These are phyloP conservation scores for Saccharomycopsis javanensis DNA, from an alignment of 805 yeast genomes.

Conservation along the genomic window DNA sequence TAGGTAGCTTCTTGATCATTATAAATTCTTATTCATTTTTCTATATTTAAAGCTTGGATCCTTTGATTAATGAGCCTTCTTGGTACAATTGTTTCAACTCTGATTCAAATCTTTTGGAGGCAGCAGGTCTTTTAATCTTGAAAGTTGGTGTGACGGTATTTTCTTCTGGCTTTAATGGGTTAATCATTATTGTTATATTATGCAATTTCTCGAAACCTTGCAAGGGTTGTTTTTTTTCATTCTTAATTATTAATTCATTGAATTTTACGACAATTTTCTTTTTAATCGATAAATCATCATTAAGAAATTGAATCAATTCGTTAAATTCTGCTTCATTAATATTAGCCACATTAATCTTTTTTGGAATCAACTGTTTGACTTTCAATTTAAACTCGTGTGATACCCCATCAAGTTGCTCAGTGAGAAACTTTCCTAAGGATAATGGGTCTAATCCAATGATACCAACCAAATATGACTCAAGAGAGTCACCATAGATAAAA, in stretches of 20 bases:
- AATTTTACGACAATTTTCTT: conserved; percentile 24
- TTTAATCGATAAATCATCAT: conserved; percentile 25
- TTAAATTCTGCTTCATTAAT: background rate
- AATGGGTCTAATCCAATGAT: conserved; percentile 40
- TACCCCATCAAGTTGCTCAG: background rate
- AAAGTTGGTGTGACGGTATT: conserved; percentile 50
- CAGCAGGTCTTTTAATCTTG: conserved; percentile 34
- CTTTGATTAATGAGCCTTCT: conserved; percentile 28
- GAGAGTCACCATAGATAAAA: conserved; percentile 48
- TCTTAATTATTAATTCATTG: conserved; percentile 9
- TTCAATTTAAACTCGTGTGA: background rate
- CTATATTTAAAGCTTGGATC: background rate
- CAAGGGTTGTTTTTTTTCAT: conserved; percentile 20
- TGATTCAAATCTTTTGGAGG: conserved; percentile 29
- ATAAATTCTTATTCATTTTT: too few species aligned
- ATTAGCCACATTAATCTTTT: background rate
- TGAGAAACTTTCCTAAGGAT: background rate
- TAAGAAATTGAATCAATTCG: conserved; percentile 26
- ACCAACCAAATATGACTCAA: conserved; percentile 41
- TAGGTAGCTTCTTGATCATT: background rate
- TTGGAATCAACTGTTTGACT: background rate
- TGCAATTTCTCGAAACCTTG: conserved; percentile 44
- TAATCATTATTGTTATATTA: conserved; percentile 35
- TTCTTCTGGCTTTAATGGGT: conserved; percentile 42
- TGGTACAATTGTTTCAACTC: conserved; percentile 33